Percentiles rank a stretch among this genome's conserved stretches.
Conservation (phyloP, 169 alveolate genomes). For the Plasmodium yoelii region DNA sequence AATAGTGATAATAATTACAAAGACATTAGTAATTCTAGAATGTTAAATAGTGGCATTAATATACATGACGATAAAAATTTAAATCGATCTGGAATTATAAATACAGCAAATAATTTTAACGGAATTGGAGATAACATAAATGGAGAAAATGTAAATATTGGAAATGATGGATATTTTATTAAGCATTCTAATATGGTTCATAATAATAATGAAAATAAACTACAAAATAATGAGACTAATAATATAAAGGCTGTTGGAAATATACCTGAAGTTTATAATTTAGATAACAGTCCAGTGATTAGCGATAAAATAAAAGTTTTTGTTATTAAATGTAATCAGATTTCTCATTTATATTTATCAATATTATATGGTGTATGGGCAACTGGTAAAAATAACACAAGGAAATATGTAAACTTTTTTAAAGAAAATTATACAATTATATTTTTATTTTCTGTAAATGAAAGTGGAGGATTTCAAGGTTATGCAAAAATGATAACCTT, state of each 20-base stretch:
- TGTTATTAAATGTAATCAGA: constrained; percentile 84
- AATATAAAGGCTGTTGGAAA: background rate
- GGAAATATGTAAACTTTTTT: constrained; percentile 79
- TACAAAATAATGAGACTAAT: background rate
- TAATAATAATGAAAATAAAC: background rate
- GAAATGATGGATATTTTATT: background rate
- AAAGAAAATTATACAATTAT: constrained; percentile 80
- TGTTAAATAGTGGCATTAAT: background rate
- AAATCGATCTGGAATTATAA: background rate
- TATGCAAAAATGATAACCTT: constrained; percentile 85
- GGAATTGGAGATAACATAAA: background rate
- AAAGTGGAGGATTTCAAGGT: constrained; percentile 90
- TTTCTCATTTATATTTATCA: constrained; percentile 83
- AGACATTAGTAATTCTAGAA: background rate
- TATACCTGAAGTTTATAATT: constrained; percentile 57
- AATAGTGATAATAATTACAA: background rate
- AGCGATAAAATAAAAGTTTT: constrained; percentile 77
- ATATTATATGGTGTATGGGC: constrained; percentile 88
- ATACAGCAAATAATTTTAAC: background rate
- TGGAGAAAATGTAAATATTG: background rate
- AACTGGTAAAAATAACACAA: constrained; percentile 82
- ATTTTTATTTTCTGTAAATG: constrained; percentile 87
- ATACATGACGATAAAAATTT: background rate
- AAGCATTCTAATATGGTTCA: background rate
- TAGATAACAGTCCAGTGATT: constrained; percentile 13